Conservation (phyloP, 2,329 filamentous ascomycete genomes). For the Monilinia laxa region DNA sequence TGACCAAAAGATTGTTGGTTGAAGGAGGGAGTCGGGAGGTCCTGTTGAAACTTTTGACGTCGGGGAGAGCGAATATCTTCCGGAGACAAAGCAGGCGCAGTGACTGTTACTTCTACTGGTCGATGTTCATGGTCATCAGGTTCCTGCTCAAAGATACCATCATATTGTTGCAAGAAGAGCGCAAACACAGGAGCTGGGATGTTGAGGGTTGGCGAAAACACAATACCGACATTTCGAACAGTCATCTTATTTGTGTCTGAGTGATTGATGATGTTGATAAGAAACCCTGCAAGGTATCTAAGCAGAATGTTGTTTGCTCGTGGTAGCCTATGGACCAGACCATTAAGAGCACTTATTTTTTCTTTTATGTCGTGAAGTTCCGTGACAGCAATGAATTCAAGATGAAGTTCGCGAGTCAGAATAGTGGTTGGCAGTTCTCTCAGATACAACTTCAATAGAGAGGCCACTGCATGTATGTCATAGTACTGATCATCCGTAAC, state of each 20-base stretch:
- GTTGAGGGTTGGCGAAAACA: constrained; percentile 95
- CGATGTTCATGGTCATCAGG: constrained; percentile 63
- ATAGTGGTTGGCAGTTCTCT: constrained; percentile 90
- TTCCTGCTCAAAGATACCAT: constrained; percentile 75
- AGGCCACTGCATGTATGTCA: constrained; percentile 94
- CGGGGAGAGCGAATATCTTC: constrained; percentile 63
- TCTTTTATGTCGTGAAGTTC: constrained; percentile 73
- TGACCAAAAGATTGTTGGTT: constrained; percentile 42
- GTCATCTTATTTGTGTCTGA: constrained; percentile 96
- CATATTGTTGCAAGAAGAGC: constrained; percentile 87
- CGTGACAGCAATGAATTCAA: constrained; percentile 82
- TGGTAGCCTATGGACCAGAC: constrained; percentile 78
- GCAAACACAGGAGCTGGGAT: constrained; percentile 94
- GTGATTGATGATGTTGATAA: constrained; percentile 91
- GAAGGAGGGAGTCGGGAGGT: constrained; percentile 64
- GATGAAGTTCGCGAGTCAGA: constrained; percentile 83
- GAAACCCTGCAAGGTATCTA: constrained; percentile 79
- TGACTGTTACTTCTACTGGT: constrained; percentile 47
- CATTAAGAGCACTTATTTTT: constrained; percentile 74
- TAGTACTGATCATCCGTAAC: constrained; percentile 81
- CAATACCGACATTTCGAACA: constrained; percentile 93
- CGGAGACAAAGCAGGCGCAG: constrained; percentile 45
- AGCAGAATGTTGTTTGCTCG: constrained; percentile 77
- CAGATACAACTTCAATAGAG: constrained; percentile 88
- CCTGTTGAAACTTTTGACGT: constrained; percentile 61